Percentiles rank a stretch among this genome's conserved stretches.
phyloP scores from a whole-genome alignment of 2,329 filamentous ascomycete genomes.

The Pseudonectria buxi region DNA sequence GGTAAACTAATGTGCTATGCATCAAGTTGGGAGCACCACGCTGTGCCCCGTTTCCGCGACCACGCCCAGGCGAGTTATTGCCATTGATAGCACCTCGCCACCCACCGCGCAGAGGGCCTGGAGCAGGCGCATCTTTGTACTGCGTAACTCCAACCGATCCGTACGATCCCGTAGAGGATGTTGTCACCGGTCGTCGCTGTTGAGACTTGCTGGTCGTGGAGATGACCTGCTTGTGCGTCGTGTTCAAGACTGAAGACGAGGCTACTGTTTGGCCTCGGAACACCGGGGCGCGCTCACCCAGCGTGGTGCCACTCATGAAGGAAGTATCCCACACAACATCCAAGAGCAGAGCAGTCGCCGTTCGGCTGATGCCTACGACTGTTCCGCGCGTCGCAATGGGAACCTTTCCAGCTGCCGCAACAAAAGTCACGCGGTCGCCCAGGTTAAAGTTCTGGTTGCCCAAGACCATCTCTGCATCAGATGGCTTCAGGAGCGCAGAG shows the following conservation, averaged over 20 bases:
- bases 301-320: constrained; percentile 94
- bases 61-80: constrained; percentile 31
- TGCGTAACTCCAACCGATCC: constrained; percentile 55
- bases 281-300: constrained; percentile 81
- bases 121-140: constrained; percentile 49
- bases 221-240: constrained; percentile 74
- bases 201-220: constrained; percentile 49
- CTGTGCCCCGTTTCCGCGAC: constrained; percentile 31
- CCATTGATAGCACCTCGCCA: constrained; percentile 53
- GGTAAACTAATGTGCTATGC: constrained; percentile 48
- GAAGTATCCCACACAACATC: constrained; percentile 91
- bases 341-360: constrained; percentile 71
- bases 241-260: constrained; percentile 80
- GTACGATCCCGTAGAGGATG: constrained; percentile 48
- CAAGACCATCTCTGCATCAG: constrained; percentile 88
- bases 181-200: constrained; percentile 44
- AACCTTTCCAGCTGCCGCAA: constrained; percentile 86
- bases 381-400: constrained; percentile 89
- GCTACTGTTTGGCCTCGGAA: constrained; percentile 94
- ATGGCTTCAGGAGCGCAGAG: constrained; percentile 82
- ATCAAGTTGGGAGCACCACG: constrained; percentile 38
- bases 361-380: constrained; percentile 89
- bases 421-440: constrained; percentile 89
- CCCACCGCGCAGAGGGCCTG: constrained; percentile 47
- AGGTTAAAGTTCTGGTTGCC: constrained; percentile 76